Evolutionary conservation across 768 basidiomycete species (phyloP).

Genomic region (Calocera viscosa): DNA sequence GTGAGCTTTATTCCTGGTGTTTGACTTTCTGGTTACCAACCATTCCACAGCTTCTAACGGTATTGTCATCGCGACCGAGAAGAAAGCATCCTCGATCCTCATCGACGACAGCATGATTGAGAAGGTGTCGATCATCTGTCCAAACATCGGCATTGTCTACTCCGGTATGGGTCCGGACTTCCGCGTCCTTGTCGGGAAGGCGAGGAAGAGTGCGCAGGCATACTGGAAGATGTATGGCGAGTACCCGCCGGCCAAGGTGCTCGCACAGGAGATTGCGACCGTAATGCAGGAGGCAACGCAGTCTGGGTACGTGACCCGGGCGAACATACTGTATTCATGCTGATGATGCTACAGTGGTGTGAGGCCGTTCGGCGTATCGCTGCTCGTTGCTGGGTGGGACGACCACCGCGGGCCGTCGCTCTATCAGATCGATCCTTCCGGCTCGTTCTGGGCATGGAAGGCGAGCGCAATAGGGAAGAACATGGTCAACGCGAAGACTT

Average conservation of each 20-base stretch:
- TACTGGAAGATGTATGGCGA: slow-evolving; percentile 99
- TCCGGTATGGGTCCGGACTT: slow-evolving; percentile 99
- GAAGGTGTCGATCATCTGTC: slow-evolving; percentile 92
- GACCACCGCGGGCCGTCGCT: slow-evolving; percentile 85
- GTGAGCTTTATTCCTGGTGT: slow-evolving; percentile 32
- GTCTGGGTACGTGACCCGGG: slow-evolving; percentile 58
- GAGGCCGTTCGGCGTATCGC: slow-evolving; percentile 93
- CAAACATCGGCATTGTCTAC: slow-evolving; percentile 98
- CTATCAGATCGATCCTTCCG: slow-evolving; percentile 98
- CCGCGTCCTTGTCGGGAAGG: slow-evolving; percentile 82
- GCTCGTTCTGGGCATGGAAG: slow-evolving; percentile 99
- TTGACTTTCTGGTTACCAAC: neutral
- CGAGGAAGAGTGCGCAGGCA: slow-evolving; percentile 93
- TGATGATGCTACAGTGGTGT: slow-evolving; percentile 61
- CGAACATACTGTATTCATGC: slow-evolving; percentile 13
- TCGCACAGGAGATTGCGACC: slow-evolving; percentile 94
- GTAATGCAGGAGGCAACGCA: slow-evolving; percentile 99
- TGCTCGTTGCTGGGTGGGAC: slow-evolving; percentile 96
- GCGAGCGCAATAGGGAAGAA: slow-evolving; percentile 99
- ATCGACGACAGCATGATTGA: slow-evolving; percentile 98
- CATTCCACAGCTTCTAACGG: slow-evolving; percentile 75
- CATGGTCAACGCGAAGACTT: slow-evolving; percentile 99
- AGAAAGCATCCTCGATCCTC: slow-evolving; percentile 95
- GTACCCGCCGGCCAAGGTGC: slow-evolving; percentile 90
- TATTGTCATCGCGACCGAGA: slow-evolving; percentile 98